Conservation (phyloP, 2,329 filamentous ascomycete genomes). For the Eutypella sp. region DNA sequence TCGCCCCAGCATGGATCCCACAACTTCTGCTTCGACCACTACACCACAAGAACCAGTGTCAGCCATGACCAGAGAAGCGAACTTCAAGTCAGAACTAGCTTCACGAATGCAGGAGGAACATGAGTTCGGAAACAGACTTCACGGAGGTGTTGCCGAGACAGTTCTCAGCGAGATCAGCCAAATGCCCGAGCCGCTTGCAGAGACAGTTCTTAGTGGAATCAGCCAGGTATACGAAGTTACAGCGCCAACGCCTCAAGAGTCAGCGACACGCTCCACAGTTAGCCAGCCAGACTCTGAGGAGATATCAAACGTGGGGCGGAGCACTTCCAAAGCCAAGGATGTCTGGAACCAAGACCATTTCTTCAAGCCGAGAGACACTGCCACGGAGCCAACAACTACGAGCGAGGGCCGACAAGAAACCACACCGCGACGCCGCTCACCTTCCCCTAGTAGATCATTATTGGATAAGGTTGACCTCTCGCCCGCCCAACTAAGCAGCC, state of each 20-base stretch:
- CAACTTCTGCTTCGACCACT: not conserved
- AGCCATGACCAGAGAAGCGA: conserved; percentile 2
- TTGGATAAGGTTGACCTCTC: conserved; percentile 23
- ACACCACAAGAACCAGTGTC: not conserved
- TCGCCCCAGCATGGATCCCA: not conserved
- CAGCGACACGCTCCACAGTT: conserved; percentile 6
- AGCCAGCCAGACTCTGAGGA: conserved; percentile 12
- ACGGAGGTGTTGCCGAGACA: no score
- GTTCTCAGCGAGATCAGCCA: no score
- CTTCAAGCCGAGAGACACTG: conserved; percentile 18
- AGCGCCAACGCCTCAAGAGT: conserved; percentile 6
- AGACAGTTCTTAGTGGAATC: no score
- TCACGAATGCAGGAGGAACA: no score
- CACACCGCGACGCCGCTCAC: conserved; percentile 12
- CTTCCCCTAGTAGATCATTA: conserved; percentile 9
- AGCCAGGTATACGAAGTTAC: no score
- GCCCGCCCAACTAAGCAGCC: conserved; percentile 29
- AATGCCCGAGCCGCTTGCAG: no score
- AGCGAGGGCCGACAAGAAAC: conserved; percentile 6
- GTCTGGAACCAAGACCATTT: conserved; percentile 20
- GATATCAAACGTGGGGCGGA: conserved; percentile 17
- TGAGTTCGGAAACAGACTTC: no score
- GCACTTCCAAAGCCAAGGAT: conserved; percentile 17
- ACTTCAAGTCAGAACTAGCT: conserved; percentile 9
- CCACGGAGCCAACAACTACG: conserved; percentile 6